Evolutionary conservation across 2,329 filamentous ascomycete species (phyloP), one percentile per base, ranked within the genome.

Genomic region (Diaporthe helianthi): DNA sequence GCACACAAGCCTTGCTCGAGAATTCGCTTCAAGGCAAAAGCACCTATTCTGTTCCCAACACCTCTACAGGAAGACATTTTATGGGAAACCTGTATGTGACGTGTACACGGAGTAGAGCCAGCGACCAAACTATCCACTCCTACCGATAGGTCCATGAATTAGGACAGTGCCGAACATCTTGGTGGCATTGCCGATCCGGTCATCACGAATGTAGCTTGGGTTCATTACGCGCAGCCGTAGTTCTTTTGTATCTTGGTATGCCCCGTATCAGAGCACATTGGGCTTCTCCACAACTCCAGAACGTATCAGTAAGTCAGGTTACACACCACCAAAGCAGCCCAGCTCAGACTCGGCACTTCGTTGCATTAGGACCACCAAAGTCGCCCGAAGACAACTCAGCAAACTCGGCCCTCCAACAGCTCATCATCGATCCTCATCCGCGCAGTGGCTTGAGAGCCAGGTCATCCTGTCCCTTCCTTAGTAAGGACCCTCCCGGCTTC

Each of bases 401-500:
- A 29, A 49, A 31, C 29, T 36, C 29, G 10, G 8, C 19, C 58
- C 44, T 26, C 22, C 29, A 49, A 33, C 44, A 49, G 58, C 58
- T 33, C 29, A 19, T 33, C 29, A 19, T 49, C 58, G 13, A 6
- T 36, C n/a, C 31, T 19, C 41, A 36, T 12, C 58, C 19, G 29
- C 12, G 12, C 19, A 36, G 6, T n/a, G 29, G 22, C 29, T 33
- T 17, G 44, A 22, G 29, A 36, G 58, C 29, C 44, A 63, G 10
- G 15, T 36, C 44, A n/a, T 49, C 19, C 15, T 29, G 19, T 49
- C 29, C 13, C 26, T 36, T 24, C 29, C n/a, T 26, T 26, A 63
- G 58, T 63, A 63, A 7, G 58, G 58, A 13, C 47, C 58, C 61
- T 65, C 61, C 17, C 64, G 51, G 51, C 52, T 67, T 41, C 64